Evolutionary conservation across 1,284 basidiomycete species (phyloP), one percentile per base, ranked within the genome.

Genomic region (Gastroboletus turbinatus): DNA sequence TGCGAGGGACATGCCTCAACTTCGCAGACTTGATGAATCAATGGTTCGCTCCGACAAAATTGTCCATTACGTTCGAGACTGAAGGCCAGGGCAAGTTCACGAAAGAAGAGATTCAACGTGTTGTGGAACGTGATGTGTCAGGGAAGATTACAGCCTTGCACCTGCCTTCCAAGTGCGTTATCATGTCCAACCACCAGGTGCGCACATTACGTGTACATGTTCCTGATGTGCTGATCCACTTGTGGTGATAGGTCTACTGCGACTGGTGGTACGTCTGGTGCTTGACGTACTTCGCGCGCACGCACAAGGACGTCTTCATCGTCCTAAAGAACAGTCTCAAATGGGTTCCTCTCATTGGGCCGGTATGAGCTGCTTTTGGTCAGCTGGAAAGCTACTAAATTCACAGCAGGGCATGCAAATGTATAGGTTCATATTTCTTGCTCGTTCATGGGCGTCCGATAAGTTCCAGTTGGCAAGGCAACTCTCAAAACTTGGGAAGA

Each of bases 181-280:
- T 93, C 60, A 88, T 91, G 65, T 82, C 86, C 6, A 94, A 94
- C 69, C 91, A 94, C 68, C 88, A 92, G 77, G 89, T 90, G 60
- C 46, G 78, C 14, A 19, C 63, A 43, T 54, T 52, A 53, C 44
- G 36, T 17, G 36, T 35, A 30, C 44, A 30, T 3, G 27, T 40
- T 21, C 32, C 35, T 9, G 10, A 32, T 21, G 19, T 33, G 23
- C 30, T 57, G 13, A 62, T 46, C 57, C 44, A 40, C 45, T 42
- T 52, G 14, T 36, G 46, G 8, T 33, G 16, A 42, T 64, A 96
- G 90, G 81, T 92, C 25, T 96, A 97, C 69, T 82, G 86, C 5
- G 95, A 97, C 75, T 92, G 90, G 90, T 92, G 90, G 84, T 96
- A 95, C 66, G 82, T 90, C 35, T 97, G 95, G 95, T 88, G 87